Conservation (phyloP, 2,329 filamentous ascomycete species). For the Calonectria honghensis region DNA sequence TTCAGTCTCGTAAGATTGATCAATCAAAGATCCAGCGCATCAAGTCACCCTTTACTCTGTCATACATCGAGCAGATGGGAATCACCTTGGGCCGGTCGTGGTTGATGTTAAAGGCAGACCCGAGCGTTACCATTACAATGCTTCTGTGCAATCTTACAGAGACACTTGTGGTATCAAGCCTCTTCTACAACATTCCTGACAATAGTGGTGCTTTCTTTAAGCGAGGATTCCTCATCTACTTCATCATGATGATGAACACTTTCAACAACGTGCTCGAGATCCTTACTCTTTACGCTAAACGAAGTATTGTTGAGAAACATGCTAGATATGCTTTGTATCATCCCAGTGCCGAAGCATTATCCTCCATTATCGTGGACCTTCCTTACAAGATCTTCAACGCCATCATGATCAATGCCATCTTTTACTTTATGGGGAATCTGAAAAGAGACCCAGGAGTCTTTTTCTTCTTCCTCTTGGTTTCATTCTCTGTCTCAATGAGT, state of each 20-base stretch:
- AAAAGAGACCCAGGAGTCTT: slow-evolving; percentile 74
- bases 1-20: slow-evolving; percentile 38
- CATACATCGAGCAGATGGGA: slow-evolving; percentile 65
- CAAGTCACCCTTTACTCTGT: slow-evolving; percentile 68
- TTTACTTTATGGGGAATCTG: slow-evolving; percentile 81
- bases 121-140: slow-evolving; percentile 60
- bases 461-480: slow-evolving; percentile 72
- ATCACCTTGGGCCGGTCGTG: slow-evolving; percentile 63
- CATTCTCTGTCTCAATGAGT: slow-evolving; percentile 56
- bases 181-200: slow-evolving; percentile 68
- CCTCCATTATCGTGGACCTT: slow-evolving; percentile 37
- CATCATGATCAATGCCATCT: slow-evolving; percentile 62
- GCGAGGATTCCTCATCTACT: slow-evolving; percentile 68
- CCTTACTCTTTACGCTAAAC: slow-evolving; percentile 54
- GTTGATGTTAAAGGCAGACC: slow-evolving; percentile 62
- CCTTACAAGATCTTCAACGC: slow-evolving; percentile 42
- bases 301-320: slow-evolving; percentile 56
- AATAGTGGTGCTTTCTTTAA: slow-evolving; percentile 66
- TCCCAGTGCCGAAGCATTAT: slow-evolving; percentile 48
- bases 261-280: slow-evolving; percentile 57
- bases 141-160: slow-evolving; percentile 66
- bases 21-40: slow-evolving; percentile 59
- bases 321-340: slow-evolving; percentile 57
- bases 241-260: slow-evolving; percentile 70
- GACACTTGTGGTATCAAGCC: slow-evolving; percentile 69